Conservation (phyloP, 805 yeast species). For the Priceomyces fermenticarens region DNA sequence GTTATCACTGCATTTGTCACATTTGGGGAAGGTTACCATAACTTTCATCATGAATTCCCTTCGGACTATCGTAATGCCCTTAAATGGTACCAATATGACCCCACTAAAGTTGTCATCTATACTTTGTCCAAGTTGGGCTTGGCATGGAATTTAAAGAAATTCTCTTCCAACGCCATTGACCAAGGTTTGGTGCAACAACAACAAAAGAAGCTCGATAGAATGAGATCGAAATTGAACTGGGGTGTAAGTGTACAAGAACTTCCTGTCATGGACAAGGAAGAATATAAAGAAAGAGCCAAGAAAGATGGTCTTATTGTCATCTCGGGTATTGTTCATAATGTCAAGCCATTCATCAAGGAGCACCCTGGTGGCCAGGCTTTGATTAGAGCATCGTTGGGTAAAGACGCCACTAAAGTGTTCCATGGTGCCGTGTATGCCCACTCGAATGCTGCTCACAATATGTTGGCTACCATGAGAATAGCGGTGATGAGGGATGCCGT, state of each 20-base stretch:
- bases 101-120: slow-evolving; percentile 67
- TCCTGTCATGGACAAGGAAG: slow-evolving; percentile 72
- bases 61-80: slow-evolving; percentile 85
- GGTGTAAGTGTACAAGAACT: slow-evolving; percentile 64
- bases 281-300: slow-evolving; percentile 52
- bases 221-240: slow-evolving; percentile 67
- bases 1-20: slow-evolving; percentile 77
- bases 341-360: slow-evolving; percentile 61
- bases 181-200: slow-evolving; percentile 82
- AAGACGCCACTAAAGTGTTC: slow-evolving; percentile 81
- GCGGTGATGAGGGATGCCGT: slow-evolving; percentile 72
- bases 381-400: slow-evolving; percentile 67
- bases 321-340: slow-evolving; percentile 78
- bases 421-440: slow-evolving; percentile 85
- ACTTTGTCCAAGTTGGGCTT: slow-evolving; percentile 60
- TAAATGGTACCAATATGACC: slow-evolving; percentile 86
- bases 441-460: slow-evolving; percentile 81
- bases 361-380: slow-evolving; percentile 86
- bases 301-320: slow-evolving; percentile 63
- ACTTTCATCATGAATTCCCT: slow-evolving; percentile 90
- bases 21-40: slow-evolving; percentile 87
- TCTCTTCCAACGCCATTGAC: slow-evolving; percentile 76
- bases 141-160: slow-evolving; percentile 70
- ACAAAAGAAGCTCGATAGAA: slow-evolving; percentile 70
- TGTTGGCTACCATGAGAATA: slow-evolving; percentile 78